These are phyloP conservation scores for Cercospora sesami DNA, from an alignment of 2,329 filamentous ascomycete species.

Conservation along the genomic window DNA sequence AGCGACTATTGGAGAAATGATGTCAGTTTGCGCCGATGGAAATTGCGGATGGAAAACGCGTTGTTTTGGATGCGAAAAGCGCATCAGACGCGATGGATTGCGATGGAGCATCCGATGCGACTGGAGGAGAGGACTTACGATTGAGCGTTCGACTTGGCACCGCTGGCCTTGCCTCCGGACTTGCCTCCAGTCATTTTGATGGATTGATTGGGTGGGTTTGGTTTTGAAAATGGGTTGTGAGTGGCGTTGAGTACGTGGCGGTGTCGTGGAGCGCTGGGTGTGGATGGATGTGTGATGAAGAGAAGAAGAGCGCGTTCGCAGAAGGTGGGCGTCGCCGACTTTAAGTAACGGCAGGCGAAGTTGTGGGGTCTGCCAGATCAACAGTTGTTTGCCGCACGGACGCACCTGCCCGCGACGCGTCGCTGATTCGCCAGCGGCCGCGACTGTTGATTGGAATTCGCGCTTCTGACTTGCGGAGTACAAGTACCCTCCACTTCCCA, in stretches of 20 bases:
- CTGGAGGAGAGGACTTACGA: constrained; percentile 68
- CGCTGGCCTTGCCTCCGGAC: constrained; percentile 99
- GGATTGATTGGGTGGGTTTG: constrained; percentile 44
- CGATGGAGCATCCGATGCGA: constrained; percentile 19
- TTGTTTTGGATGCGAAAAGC: constrained; percentile 41
- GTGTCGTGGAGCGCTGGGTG: constrained; percentile 29
- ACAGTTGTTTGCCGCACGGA: constrained; percentile 13
- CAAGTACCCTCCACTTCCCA: constrained; percentile 12
- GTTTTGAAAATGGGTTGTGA: constrained; percentile 29
- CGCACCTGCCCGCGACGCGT: constrained; percentile 20
- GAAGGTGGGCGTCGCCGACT: constrained; percentile 18
- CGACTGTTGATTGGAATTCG: constrained; percentile 10
- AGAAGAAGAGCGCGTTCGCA: constrained; percentile 33
- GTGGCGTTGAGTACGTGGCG: constrained; percentile 34
- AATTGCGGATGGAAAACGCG: constrained; percentile 30
- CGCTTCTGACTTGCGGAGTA: constrained; percentile 13
- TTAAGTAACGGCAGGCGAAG: constrained; percentile 21
- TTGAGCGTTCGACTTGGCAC: constrained; percentile 93
- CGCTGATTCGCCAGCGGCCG: constrained; percentile 12
- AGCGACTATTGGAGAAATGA: constrained; percentile 65
- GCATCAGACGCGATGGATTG: constrained; percentile 43
- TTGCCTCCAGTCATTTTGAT: constrained; percentile 99
- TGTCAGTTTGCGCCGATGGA: constrained; percentile 45
- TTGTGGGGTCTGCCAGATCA: constrained; percentile 16
- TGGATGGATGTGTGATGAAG: constrained; percentile 41